Evolutionary conservation across 1,284 basidiomycete species (phyloP).

Genomic region (Mycosarcoma mackinlayi): DNA sequence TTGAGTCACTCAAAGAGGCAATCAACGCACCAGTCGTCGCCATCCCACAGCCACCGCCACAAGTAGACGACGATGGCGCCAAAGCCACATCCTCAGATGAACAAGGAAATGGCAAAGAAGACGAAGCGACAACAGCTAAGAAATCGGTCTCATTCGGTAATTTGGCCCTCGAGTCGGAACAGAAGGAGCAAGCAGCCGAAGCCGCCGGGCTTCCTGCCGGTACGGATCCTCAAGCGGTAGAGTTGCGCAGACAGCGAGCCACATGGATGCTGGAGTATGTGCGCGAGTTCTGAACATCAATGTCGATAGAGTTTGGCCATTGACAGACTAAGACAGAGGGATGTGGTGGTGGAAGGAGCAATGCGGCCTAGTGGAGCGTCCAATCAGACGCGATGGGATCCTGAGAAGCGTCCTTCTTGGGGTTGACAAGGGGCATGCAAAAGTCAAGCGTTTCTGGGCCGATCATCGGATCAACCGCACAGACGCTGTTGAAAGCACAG

Average conservation of each 20-base stretch:
- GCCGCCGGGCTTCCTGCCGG: slow-evolving; percentile 23
- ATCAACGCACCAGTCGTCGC: slow-evolving; percentile 28
- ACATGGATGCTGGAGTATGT: slow-evolving; percentile 29
- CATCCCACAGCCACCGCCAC: slow-evolving; percentile 10
- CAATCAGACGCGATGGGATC: slow-evolving; percentile 3
- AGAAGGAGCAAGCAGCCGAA: slow-evolving; percentile 28
- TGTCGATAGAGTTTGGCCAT: background rate
- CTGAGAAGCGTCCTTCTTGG: background rate
- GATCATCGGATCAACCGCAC: slow-evolving; percentile 20
- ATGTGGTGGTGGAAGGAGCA: too few relatives aligned
- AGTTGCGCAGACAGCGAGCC: slow-evolving; percentile 31
- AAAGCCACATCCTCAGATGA: slow-evolving; percentile 5
- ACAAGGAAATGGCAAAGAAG: background rate
- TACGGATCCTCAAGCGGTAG: slow-evolving; percentile 30
- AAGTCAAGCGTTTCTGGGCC: slow-evolving; percentile 5
- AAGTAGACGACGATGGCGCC: slow-evolving; percentile 1
- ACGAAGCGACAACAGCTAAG: slow-evolving; percentile 2
- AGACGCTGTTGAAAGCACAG: slow-evolving; percentile 8
- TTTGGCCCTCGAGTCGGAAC: slow-evolving; percentile 34
- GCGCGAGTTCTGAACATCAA: slow-evolving; percentile 26
- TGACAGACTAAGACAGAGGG: background rate
- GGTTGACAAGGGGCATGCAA: slow-evolving; percentile 6
- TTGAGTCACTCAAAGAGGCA: slow-evolving; percentile 42
- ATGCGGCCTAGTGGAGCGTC: slow-evolving; percentile 8
- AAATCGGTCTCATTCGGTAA: slow-evolving; percentile 47